Evolutionary conservation across 352 stramenopile species (phyloP).

Genomic region (Globisporangium alternatum): DNA sequence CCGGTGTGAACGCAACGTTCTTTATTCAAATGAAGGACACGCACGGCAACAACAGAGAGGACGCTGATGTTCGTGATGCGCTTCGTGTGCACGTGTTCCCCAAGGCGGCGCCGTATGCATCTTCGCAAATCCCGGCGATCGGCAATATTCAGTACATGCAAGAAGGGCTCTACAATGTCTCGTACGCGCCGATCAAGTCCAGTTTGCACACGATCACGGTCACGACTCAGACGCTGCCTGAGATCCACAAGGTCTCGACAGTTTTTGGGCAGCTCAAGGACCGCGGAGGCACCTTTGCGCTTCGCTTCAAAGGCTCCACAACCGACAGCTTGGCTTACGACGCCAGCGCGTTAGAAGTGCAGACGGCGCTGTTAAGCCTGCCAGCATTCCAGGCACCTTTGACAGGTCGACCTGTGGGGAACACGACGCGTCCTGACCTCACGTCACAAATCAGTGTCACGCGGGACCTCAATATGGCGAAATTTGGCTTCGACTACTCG

Average conservation of each 20-base stretch:
- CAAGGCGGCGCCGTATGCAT: constrained; percentile 23
- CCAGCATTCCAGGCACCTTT: constrained; percentile 28
- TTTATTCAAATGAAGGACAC: constrained; percentile 83
- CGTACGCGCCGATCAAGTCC: constrained; percentile 80
- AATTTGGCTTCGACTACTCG: constrained; percentile 72
- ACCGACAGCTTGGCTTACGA: constrained; percentile 80
- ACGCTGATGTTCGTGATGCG: constrained; percentile 25
- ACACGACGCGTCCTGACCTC: not conserved
- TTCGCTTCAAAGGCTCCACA: constrained; percentile 61
- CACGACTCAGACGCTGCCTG: constrained; percentile 63
- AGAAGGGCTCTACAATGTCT: constrained; percentile 83
- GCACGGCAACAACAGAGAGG: constrained; percentile 74
- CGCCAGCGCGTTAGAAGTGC: constrained; percentile 63
- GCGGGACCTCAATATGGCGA: constrained; percentile 36
- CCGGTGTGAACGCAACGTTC: constrained; percentile 54
- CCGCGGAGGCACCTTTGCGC: constrained; percentile 81
- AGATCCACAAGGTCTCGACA: constrained; percentile 84
- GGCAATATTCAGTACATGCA: constrained; percentile 51
- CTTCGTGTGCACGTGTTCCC: constrained; percentile 58
- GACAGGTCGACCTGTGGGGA: not conserved
- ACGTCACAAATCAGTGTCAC: constrained; percentile 46
- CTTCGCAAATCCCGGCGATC: constrained; percentile 22
- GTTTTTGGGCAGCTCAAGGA: constrained; percentile 63
- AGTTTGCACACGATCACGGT: constrained; percentile 87
- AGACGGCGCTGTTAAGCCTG: constrained; percentile 62